Conservation (phyloP, 2,329 filamentous ascomycete species). For the Fusarium dimerum region DNA sequence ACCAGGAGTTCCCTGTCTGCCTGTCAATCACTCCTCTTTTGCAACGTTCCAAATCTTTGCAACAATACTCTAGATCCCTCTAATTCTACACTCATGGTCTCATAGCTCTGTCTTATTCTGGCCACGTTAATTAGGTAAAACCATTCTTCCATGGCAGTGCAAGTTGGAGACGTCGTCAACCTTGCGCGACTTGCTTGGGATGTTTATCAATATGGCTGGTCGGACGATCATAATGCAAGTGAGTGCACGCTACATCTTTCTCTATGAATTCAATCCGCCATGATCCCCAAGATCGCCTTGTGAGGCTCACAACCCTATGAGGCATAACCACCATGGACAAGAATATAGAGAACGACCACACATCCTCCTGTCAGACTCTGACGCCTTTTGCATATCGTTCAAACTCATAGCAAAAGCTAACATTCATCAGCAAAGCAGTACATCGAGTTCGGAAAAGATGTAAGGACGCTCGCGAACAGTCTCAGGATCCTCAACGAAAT, state of each 20-base stretch:
- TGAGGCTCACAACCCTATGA: slow-evolving; percentile 21
- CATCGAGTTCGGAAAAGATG: slow-evolving; percentile 34
- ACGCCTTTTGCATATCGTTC: too few species aligned
- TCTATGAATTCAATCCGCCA: neutral
- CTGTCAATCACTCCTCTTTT: slow-evolving; percentile 3
- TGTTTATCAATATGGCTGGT: slow-evolving; percentile 34
- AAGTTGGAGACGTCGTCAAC: slow-evolving; percentile 35
- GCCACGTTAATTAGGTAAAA: slow-evolving; percentile 2
- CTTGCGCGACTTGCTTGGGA: slow-evolving; percentile 36
- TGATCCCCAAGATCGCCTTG: slow-evolving; percentile 13
- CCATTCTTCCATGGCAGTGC: slow-evolving; percentile 27
- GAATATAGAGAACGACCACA: too few species aligned
- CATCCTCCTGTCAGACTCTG: too few species aligned
- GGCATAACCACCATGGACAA: neutral
- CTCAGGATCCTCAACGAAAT: slow-evolving; percentile 34
- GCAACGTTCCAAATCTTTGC: slow-evolving; percentile 2
- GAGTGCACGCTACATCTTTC: slow-evolving; percentile 18
- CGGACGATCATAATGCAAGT: slow-evolving; percentile 36
- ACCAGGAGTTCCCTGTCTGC: slow-evolving; percentile 6
- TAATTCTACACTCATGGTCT: neutral
- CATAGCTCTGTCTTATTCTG: neutral
- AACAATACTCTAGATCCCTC: neutral
- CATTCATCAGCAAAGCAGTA: slow-evolving; percentile 31
- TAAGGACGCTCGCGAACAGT: slow-evolving; percentile 31
- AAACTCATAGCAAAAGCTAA: slow-evolving; percentile 1